Percentiles rank a stretch among this genome's conserved stretches.
phyloP scores from a whole-genome alignment of 805 yeast genomes.

The Pichia kluyveri region DNA sequence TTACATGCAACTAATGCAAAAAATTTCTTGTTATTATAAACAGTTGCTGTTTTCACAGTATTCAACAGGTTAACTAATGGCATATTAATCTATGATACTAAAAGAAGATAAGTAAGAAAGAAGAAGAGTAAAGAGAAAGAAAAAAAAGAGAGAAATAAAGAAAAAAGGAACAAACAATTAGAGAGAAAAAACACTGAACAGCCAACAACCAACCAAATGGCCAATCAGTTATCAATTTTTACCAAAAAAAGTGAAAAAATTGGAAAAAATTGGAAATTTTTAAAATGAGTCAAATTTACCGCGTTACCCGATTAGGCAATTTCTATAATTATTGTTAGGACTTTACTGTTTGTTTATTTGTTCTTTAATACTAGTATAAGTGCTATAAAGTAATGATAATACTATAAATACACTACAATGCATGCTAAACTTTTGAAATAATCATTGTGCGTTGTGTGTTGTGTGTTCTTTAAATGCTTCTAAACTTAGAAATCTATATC shows the following conservation, averaged over 20 bases:
- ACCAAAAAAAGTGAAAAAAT: neutral
- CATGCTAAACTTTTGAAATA: no score
- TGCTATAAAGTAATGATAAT: no score
- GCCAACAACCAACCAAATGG: no score
- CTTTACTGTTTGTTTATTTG: no score
- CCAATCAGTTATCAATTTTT: neutral
- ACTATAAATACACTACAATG: no score
- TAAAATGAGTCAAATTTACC: conserved; percentile 9
- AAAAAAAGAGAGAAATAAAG: neutral
- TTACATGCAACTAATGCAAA: conserved; percentile 6
- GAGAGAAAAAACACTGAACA: neutral
- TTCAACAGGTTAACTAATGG: conserved; percentile 6
- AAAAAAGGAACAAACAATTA: neutral
- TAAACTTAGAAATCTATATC: neutral
- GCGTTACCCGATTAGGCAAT: conserved; percentile 11
- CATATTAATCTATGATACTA: neutral
- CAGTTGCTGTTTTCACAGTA: neutral
- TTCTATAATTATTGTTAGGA: neutral
- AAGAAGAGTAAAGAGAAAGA: neutral
- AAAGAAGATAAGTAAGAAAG: no score
- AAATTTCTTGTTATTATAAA: neutral
- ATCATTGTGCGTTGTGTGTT: no score
- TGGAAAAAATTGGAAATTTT: neutral
- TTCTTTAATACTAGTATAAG: no score
- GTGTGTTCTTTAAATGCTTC: no score